Percentiles rank a stretch among this genome's conserved stretches.
Conservation (phyloP, 306 rosid species). For the Fagus sylvatica region DNA sequence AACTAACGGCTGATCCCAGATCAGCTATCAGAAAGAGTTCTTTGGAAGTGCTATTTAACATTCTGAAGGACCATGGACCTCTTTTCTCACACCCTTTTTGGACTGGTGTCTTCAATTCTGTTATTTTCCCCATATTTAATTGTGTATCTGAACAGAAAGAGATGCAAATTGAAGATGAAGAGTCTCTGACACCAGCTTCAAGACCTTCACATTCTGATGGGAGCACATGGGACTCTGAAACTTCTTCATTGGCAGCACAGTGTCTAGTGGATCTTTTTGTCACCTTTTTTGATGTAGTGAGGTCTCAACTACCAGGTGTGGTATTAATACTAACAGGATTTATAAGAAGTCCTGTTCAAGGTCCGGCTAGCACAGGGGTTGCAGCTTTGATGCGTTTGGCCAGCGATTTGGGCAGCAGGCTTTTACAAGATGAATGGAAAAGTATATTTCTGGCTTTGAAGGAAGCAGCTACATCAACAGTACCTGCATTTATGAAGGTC, state of each 20-base stretch:
- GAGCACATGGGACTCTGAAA: constrained; percentile 86
- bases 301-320: constrained; percentile 82
- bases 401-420: constrained; percentile 65
- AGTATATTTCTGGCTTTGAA: constrained; percentile 72
- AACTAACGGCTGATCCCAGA: constrained; percentile 88
- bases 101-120: constrained; percentile 68
- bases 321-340: constrained; percentile 68
- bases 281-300: constrained; percentile 64
- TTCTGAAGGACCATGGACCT: constrained; percentile 94
- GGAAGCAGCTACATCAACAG: constrained; percentile 71
- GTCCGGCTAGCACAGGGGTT: constrained; percentile 90
- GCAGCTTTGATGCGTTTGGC: constrained; percentile 80
- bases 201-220: constrained; percentile 53
- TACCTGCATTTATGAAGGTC: constrained; percentile 82
- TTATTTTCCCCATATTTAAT: constrained; percentile 75
- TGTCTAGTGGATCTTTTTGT: constrained; percentile 78
- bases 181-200: constrained; percentile 34
- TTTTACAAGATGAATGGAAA: constrained; percentile 83
- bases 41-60: constrained; percentile 94
- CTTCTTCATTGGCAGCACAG: constrained; percentile 80
- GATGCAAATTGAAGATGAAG: constrained; percentile 33
- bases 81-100: constrained; percentile 78
- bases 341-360: constrained; percentile 84
- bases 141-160: constrained; percentile 54
- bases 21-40: constrained; percentile 96